Percentiles rank a stretch among this genome's conserved stretches.
These are phyloP conservation scores for Neonectria neomacrospora DNA, from an alignment of 2,329 filamentous ascomycete genomes.

Conservation along the genomic window DNA sequence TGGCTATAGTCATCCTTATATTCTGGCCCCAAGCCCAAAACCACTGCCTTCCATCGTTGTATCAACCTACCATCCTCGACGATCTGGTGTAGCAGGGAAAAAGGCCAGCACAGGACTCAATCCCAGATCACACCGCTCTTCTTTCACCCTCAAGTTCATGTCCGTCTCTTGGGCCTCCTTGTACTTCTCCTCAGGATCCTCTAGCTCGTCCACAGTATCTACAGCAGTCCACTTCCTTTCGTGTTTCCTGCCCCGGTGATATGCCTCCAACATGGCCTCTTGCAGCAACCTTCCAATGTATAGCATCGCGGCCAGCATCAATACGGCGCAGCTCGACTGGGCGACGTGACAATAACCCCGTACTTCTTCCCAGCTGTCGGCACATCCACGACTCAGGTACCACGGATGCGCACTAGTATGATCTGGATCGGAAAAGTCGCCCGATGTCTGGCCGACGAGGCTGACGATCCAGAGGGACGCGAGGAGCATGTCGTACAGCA, in stretches of 20 bases:
- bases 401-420: slow-evolving; percentile 41
- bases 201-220: neutral
- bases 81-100: slow-evolving; percentile 37
- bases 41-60: neutral
- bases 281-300: slow-evolving; percentile 34
- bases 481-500: slow-evolving; percentile 47
- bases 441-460: slow-evolving; percentile 34
- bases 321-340: slow-evolving; percentile 37
- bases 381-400: slow-evolving; percentile 43
- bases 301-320: slow-evolving; percentile 32
- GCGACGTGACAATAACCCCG: slow-evolving; percentile 36
- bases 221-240: slow-evolving; percentile 1
- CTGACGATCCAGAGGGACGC: slow-evolving; percentile 43
- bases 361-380: slow-evolving; percentile 28
- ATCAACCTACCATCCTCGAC: neutral
- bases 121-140: slow-evolving; percentile 25
- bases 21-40: neutral
- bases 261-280: slow-evolving; percentile 24
- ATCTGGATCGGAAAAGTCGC: slow-evolving; percentile 42
- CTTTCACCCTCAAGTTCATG: neutral
- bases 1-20: neutral
- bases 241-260: slow-evolving; percentile 23
- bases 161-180: slow-evolving; percentile 10
- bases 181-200: slow-evolving; percentile 21
- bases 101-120: slow-evolving; percentile 50